These are phyloP conservation scores for Candida argentea DNA, from an alignment of 805 yeast species.

Conservation along the genomic window DNA sequence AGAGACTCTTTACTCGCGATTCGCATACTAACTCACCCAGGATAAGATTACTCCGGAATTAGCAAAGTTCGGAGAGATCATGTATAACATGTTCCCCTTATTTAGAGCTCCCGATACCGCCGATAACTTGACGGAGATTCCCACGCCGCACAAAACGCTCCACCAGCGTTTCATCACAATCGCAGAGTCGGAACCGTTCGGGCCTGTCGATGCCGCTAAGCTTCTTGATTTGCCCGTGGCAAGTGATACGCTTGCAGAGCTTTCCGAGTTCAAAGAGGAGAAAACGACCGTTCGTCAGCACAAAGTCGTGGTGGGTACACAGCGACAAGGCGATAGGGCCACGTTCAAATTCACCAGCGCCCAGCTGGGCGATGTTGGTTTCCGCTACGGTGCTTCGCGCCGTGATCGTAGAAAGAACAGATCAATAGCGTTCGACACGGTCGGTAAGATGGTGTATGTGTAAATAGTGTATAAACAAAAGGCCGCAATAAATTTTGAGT, in stretches of 20 bases:
- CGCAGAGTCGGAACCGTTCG: slow-evolving; percentile 92
- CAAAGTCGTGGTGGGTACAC: slow-evolving; percentile 40
- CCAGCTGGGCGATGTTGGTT: slow-evolving; percentile 77
- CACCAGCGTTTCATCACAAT: slow-evolving; percentile 78
- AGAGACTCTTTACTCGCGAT: not conserved
- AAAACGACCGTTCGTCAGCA: slow-evolving; percentile 18
- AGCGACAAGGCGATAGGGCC: slow-evolving; percentile 58
- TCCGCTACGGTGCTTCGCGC: slow-evolving; percentile 81
- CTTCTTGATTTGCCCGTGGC: slow-evolving; percentile 85
- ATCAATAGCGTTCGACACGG: slow-evolving; percentile 56
- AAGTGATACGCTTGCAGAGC: slow-evolving; percentile 56
- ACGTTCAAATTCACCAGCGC: slow-evolving; percentile 69
- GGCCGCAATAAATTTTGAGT: no score
- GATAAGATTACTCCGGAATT: slow-evolving; percentile 33
- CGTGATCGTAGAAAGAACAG: slow-evolving; percentile 87
- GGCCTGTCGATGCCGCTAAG: slow-evolving; percentile 90
- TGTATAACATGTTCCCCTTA: slow-evolving; percentile 79
- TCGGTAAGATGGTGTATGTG: slow-evolving; percentile 46
- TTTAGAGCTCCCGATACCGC: slow-evolving; percentile 33
- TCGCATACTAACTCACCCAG: slow-evolving; percentile 7
- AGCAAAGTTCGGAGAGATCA: slow-evolving; percentile 43
- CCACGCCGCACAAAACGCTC: slow-evolving; percentile 74
- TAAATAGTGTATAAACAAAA: slow-evolving; percentile 4
- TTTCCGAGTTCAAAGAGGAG: slow-evolving; percentile 51
- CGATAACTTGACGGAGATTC: slow-evolving; percentile 89